Conservation (phyloP, 495 filamentous ascomycete genomes). For the Xylaria sp. region DNA sequence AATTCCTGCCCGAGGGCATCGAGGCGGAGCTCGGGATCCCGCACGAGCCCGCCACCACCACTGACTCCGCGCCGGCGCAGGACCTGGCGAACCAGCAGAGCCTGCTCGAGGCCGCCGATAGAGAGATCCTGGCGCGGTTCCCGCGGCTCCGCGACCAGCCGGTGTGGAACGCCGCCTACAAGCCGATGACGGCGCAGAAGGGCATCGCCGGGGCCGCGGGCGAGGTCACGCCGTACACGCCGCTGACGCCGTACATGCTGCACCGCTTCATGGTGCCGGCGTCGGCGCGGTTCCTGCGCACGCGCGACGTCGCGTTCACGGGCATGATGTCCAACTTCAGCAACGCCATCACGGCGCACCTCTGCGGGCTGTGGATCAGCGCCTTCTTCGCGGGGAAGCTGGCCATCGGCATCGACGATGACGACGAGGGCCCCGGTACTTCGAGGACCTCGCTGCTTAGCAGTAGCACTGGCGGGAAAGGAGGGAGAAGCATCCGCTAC, state of each 20-base stretch:
- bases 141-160: slow-evolving; percentile 63
- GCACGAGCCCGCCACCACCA: slow-evolving; percentile 35
- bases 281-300: slow-evolving; percentile 52
- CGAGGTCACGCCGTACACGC: slow-evolving; percentile 48
- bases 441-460: neutral
- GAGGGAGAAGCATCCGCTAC: slow-evolving; percentile 41
- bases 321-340: slow-evolving; percentile 68
- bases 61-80: slow-evolving; percentile 25
- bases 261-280: slow-evolving; percentile 76
- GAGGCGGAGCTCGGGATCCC: slow-evolving; percentile 54
- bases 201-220: slow-evolving; percentile 36
- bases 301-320: slow-evolving; percentile 70
- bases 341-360: slow-evolving; percentile 67
- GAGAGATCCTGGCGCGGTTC: slow-evolving; percentile 69
- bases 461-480: neutral
- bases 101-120: slow-evolving; percentile 58
- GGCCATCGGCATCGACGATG: neutral
- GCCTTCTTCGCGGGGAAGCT: slow-evolving; percentile 62
- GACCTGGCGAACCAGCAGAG: slow-evolving; percentile 41
- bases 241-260: slow-evolving; percentile 54
- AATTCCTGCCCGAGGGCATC: slow-evolving; percentile 65
- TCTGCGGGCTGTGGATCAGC: slow-evolving; percentile 74
- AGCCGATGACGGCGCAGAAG: slow-evolving; percentile 46
- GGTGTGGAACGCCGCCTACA: slow-evolving; percentile 48
- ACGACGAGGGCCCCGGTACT: slow-evolving; percentile 13